A percentile compares a stretch with the other conserved stretches of the same genome.
Conservation (phyloP, 1,139 yeast species). For the Eremothecium sinecaudum region DNA sequence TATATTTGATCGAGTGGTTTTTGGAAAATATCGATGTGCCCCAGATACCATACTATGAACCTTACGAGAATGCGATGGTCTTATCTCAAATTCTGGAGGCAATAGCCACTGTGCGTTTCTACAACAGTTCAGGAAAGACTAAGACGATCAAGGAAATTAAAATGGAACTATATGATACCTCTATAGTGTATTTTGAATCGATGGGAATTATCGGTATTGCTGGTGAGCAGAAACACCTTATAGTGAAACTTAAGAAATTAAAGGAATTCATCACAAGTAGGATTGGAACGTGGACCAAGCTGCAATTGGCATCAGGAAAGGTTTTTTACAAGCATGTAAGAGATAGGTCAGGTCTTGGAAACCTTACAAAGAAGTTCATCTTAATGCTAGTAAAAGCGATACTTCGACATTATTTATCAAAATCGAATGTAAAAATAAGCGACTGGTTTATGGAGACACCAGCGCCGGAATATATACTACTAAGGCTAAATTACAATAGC, state of each 20-base stretch:
- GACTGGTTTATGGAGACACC: conserved; percentile 2
- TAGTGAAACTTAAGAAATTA: background rate
- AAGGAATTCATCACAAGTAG: background rate
- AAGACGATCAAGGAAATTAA: background rate
- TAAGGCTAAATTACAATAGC: background rate
- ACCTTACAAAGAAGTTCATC: background rate
- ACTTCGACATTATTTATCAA: conserved; percentile 1
- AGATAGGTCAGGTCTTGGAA: background rate
- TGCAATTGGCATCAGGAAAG: background rate
- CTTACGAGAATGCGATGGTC: conserved; percentile 1
- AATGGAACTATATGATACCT: background rate
- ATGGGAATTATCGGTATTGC: background rate
- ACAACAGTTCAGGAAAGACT: background rate
- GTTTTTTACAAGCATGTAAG: conserved; percentile 1
- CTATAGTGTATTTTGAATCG: background rate
- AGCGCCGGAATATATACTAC: background rate
- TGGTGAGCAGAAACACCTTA: background rate
- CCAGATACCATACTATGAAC: background rate
- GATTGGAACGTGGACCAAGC: conserved; percentile 1
- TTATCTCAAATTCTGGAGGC: background rate
- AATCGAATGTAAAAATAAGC: background rate
- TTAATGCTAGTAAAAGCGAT: background rate
- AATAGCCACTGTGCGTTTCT: background rate
- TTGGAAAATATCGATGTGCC: background rate
- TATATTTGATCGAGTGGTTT: background rate